Conservation (phyloP, 1,139 yeast species). For the Ogataea hybrid region DNA sequence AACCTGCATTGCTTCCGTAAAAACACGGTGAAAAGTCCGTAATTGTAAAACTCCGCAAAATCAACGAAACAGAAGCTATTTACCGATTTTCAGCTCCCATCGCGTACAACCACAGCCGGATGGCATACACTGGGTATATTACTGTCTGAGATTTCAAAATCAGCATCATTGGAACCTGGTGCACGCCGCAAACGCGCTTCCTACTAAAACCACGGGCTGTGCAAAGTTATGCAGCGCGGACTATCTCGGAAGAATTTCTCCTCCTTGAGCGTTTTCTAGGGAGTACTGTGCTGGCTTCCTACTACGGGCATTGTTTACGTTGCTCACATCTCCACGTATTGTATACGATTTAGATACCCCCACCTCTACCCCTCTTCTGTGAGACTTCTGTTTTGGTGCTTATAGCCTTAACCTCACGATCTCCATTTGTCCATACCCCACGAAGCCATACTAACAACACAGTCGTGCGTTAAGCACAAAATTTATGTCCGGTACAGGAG, state of each 20-base stretch:
- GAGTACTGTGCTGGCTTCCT: neutral
- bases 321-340: neutral
- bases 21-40: conserved; percentile 9
- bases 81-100: too few species aligned
- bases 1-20: conserved; percentile 9
- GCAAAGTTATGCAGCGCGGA: neutral
- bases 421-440: conserved; percentile 1
- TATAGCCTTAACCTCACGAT: neutral
- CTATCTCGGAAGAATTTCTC: conserved; percentile 2
- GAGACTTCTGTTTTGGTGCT: too few species aligned
- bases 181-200: neutral
- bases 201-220: neutral
- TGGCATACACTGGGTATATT: too few species aligned
- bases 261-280: neutral
- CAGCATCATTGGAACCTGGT: neutral
- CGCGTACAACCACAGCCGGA: too few species aligned
- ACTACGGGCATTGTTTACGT: neutral
- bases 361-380: neutral
- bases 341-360: neutral
- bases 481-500: conserved; percentile 1
- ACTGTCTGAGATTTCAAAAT: too few species aligned
- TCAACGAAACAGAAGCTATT: neutral
- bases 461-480: neutral
- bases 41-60: conserved; percentile 10
- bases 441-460: neutral